phyloP scores from a whole-genome alignment of 2,329 filamentous ascomycete genomes.

The Aspergillus phoenicis region DNA sequence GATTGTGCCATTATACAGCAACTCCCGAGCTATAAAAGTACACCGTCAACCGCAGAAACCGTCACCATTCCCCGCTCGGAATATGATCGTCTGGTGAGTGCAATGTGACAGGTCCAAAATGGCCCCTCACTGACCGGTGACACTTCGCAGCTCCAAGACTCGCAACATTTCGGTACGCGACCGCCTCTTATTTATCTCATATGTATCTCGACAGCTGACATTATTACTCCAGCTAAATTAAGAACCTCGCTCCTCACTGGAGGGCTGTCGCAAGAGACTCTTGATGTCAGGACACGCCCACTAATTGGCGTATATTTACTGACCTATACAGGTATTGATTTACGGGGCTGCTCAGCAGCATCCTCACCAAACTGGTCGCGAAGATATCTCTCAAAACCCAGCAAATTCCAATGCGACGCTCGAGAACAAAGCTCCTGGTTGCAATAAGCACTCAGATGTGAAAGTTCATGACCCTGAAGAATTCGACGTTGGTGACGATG shows the following conservation, averaged over 20 bases:
- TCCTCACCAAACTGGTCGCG: background rate
- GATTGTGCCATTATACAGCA: constrained; percentile 22
- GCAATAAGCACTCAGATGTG: background rate
- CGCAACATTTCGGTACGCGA: constrained; percentile 21
- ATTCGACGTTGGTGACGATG: constrained; percentile 9
- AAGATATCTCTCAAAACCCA: background rate
- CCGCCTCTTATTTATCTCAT: background rate
- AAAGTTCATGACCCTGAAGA: background rate
- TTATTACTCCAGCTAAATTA: constrained; percentile 45
- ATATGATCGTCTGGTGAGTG: constrained; percentile 60
- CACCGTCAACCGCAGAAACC: constrained; percentile 40
- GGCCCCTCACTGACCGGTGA: background rate
- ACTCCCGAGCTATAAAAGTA: constrained; percentile 28
- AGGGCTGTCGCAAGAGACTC: constrained; percentile 53
- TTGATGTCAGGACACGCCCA: constrained; percentile 44
- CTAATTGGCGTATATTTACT: constrained; percentile 16
- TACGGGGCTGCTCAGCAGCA: constrained; percentile 13
- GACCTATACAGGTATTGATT: constrained; percentile 24
- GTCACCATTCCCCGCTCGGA: constrained; percentile 63
- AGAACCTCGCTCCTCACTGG: constrained; percentile 53
- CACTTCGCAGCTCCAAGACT: constrained; percentile 20
- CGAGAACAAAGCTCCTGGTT: background rate
- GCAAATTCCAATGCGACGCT: background rate
- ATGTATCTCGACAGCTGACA: constrained; percentile 6
- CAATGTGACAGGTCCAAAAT: background rate